Evolutionary conservation across 306 rosid species (phyloP), one percentile per base, ranked within the genome.

Genomic region (Rubus idaeus): DNA sequence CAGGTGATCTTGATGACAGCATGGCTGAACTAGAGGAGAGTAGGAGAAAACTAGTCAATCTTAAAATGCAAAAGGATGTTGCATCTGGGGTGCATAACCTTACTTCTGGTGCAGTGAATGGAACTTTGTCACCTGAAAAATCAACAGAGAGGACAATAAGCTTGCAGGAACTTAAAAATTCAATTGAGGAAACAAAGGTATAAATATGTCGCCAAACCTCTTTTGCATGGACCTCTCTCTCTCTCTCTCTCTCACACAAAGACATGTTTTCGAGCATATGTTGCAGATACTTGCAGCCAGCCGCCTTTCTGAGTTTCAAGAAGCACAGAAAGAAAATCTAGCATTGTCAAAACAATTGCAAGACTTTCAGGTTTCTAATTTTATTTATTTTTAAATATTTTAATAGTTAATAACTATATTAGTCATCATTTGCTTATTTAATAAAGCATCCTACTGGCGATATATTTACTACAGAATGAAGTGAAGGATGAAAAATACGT

Each of bases 141-240:
- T 88, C 90, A 83, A 77, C 88, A 23, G 96, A 89, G 51, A 88
- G 86, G 85, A 80, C 87, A 44, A 85, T 88, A 82, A 87, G 89
- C 76, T 77, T 87, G 82, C 91, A 85, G 37, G 99, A 95, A 66
- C 83, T 95, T 84, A 92, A 91, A 87, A 93, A 87, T 81, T 89
- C 97, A 55, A 92, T 92, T 26, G 99, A 95, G 74, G 99, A 95
- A 89, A 85, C 94, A 56, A 95, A 88, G 96, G 99, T 92, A 82
- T 74, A 46, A 45, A 40, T 21, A 37, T 68, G 63, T 61, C n/a
- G 20, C 65, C 20, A 6, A 67, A 39, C 40, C 58, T 47, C 82
- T 71, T 47, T 70, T 63, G 70, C 51, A 37, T 57, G 10, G 42
- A 65, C 47, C 71, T 49, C 55, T 65, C 53, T 62, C 77, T 21